Base-by-base conservation (phyloP, 148 eudicot species). In the Persicaria maculosa region DNA sequence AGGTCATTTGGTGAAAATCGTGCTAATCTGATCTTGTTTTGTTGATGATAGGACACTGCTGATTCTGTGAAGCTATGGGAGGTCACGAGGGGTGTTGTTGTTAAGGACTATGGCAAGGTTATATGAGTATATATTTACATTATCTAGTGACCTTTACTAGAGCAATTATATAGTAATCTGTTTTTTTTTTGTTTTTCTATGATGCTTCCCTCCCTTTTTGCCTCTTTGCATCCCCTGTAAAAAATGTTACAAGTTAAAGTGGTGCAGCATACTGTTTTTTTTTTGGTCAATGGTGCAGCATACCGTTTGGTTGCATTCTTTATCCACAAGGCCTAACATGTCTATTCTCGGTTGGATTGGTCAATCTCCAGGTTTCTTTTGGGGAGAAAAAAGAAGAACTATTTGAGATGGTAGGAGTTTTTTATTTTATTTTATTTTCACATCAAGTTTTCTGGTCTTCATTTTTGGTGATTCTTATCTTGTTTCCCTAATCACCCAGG, bases 21-120 rank as follows among this genome's bases (percentile, higher is more conserved):
- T 40, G 47, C 20, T 19, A 43, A 6, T 47, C 44, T 61, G 14
- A 25, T 8, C 10, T 57, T 46, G 9, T 74, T 53, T 70, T 81
- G 44, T 67, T 50, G 47, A 62, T 83, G 77, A n/a, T 73, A 95
- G 99, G 99, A 95, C 77, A 86, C 93, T 73, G 80, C 91, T 79
- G 99, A 96, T 77, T 85, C 86, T 69, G 99, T 95, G 79, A 95
- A 95, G 85, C 84, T 95, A 74, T 95, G 99, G 99, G 99, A 95
- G 82, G 89, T 95, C 64, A 95, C 99, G 25, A 86, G 81, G 77
- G 97, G 99, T 12, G 62, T 84, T 74, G 96, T 95, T 62, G 70
- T 90, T 65, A 79, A 90, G 77, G 93, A 92, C 81, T 92, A 84
- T 78, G 97, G 96, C 79, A 81, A 90, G 99, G 99, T 95, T 72